Conservation (phyloP, 139 green algal genomes). For the Zygnema cylindricum region DNA sequence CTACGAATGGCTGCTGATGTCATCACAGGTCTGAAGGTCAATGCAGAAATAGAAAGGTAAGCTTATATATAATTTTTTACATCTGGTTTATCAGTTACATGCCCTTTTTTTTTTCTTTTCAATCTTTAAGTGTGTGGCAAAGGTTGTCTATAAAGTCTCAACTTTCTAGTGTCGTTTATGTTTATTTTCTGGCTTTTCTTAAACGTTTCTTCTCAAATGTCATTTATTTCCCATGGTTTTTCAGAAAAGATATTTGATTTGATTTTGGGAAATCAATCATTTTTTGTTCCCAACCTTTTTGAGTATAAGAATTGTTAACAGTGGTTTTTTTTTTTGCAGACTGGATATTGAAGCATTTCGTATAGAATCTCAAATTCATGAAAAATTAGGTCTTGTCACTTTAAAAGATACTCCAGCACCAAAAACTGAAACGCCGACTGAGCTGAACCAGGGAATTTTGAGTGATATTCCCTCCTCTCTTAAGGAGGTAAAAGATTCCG, state of each 20-base stretch:
- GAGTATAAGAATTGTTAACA: background rate
- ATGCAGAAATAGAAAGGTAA: constrained; percentile 51
- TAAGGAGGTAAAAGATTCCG: background rate
- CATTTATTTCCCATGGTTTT: background rate
- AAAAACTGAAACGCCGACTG: background rate
- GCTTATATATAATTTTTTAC: background rate
- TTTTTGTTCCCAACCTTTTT: background rate
- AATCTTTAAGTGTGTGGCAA: background rate
- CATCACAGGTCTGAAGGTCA: constrained; percentile 55
- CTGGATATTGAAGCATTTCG: constrained; percentile 5
- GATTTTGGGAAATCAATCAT: background rate
- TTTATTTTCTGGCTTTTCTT: too few relatives aligned
- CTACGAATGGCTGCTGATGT: constrained; percentile 50
- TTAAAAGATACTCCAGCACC: background rate
- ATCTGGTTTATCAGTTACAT: background rate
- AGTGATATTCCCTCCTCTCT: background rate
- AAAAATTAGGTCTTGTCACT: constrained; percentile 17
- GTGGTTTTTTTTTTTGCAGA: constrained; percentile 8
- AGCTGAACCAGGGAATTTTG: background rate
- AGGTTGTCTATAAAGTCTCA: background rate
- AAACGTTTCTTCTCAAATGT: too few relatives aligned
- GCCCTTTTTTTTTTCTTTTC: background rate
- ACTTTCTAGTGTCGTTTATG: background rate
- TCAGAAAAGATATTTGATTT: background rate
- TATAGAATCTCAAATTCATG: constrained; percentile 26